Percentiles rank a stretch among this genome's conserved stretches.
Evolutionary conservation across 768 basidiomycete genomes (phyloP).

Genomic region (Suillus subluteus): DNA sequence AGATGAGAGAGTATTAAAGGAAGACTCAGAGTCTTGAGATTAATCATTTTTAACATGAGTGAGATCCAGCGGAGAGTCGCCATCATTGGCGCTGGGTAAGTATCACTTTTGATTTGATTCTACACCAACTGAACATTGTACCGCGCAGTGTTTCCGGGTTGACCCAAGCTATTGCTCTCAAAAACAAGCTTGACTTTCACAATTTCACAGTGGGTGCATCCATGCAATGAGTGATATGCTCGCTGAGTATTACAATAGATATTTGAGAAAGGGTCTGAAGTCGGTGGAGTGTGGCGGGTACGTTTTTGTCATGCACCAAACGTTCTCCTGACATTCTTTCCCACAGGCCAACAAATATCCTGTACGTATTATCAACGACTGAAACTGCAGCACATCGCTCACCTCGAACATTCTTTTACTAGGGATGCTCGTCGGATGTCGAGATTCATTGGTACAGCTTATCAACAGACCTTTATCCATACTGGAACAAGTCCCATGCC

Average conservation of each 20-base stretch:
- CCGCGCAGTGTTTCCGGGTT: neutral
- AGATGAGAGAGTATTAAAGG: neutral
- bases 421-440: neutral
- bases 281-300: conserved; percentile 59
- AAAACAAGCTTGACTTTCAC: neutral
- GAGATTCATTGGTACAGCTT: neutral
- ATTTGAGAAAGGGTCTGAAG: conserved; percentile 46
- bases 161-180: conserved; percentile 1
- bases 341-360: conserved; percentile 33
- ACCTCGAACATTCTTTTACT: neutral
- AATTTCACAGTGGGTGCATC: conserved; percentile 28
- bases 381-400: neutral
- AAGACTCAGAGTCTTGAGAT: neutral
- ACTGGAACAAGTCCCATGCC: neutral
- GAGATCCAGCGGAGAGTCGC: conserved; percentile 19
- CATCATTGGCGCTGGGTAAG: conserved; percentile 28
- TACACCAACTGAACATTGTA: neutral
- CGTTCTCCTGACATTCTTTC: neutral
- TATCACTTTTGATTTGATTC: neutral
- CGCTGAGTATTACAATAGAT: conserved; percentile 36
- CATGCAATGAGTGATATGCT: neutral
- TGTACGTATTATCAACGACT: conserved; percentile 4
- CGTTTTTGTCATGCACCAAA: conserved; percentile 22
- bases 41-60: neutral
- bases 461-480: neutral